Conservation (phyloP, 805 yeast species). For the Starmerella davenportii region DNA sequence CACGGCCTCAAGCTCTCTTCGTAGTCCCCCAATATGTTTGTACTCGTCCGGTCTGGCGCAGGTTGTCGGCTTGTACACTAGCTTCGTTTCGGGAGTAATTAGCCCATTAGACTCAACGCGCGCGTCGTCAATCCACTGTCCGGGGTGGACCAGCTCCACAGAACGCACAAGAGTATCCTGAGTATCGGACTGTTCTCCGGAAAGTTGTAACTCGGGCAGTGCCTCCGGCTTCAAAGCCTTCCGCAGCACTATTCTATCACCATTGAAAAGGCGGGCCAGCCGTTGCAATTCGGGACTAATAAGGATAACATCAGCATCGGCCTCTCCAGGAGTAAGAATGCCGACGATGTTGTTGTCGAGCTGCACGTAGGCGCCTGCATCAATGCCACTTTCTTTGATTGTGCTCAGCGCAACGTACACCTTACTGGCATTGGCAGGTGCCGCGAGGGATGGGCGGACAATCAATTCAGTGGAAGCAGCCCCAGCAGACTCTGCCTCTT, state of each 20-base stretch:
- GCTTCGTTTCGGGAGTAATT: background rate
- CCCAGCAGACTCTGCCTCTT: background rate
- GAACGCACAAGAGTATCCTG: slow-evolving; percentile 10
- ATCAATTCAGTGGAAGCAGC: slow-evolving; percentile 12
- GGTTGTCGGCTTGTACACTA: slow-evolving; percentile 1
- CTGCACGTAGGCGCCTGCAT: slow-evolving; percentile 18
- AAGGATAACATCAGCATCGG: slow-evolving; percentile 17
- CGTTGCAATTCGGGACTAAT: slow-evolving; percentile 23
- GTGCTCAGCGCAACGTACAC: slow-evolving; percentile 17
- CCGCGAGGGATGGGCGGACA: slow-evolving; percentile 17
- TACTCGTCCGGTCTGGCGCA: slow-evolving; percentile 20
- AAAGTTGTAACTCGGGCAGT: slow-evolving; percentile 25
- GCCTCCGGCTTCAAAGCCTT: slow-evolving; percentile 35
- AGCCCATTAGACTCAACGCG: no score
- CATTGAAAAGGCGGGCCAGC: slow-evolving; percentile 29
- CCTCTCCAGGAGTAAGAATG: slow-evolving; percentile 18
- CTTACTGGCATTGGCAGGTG: slow-evolving; percentile 10
- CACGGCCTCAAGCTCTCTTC: slow-evolving; percentile 40
- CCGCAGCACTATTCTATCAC: slow-evolving; percentile 34
- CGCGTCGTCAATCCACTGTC: slow-evolving; percentile 21
- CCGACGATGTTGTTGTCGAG: slow-evolving; percentile 15
- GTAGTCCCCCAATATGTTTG: slow-evolving; percentile 59
- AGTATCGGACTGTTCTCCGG: slow-evolving; percentile 11
- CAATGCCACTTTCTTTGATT: slow-evolving; percentile 15
- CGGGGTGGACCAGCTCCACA: slow-evolving; percentile 17